Percentiles rank a stretch among this genome's conserved stretches.
Conservation (phyloP, 768 basidiomycete genomes). For the Tephrocybe rancida region DNA sequence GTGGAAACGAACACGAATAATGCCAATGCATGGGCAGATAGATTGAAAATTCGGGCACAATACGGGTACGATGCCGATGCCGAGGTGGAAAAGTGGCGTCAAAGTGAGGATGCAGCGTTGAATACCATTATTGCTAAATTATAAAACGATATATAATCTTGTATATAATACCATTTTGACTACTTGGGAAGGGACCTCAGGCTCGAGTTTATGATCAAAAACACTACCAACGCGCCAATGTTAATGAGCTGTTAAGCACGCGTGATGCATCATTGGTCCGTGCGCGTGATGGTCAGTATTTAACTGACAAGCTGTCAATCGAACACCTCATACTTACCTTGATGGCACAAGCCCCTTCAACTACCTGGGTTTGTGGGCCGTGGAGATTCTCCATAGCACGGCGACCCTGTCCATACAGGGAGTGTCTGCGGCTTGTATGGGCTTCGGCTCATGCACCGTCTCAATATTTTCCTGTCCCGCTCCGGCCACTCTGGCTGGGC, state of each 20-base stretch:
- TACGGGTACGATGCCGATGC: conserved; percentile 60
- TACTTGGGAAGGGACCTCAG: not conserved
- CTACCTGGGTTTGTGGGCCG: conserved; percentile 58
- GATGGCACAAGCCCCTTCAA: conserved; percentile 63
- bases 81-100: conserved; percentile 53
- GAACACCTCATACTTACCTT: conserved; percentile 60
- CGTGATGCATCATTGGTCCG: conserved; percentile 2
- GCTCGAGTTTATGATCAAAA: not conserved
- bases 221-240: not conserved
- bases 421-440: conserved; percentile 53
- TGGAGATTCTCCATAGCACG: conserved; percentile 67
- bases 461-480: conserved; percentile 65
- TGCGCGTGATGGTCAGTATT: not conserved
- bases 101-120: not conserved
- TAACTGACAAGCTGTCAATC: not conserved
- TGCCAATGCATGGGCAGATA: conserved; percentile 61
- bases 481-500: conserved; percentile 55
- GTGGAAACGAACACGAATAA: conserved; percentile 25
- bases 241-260: not conserved
- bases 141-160: not conserved
- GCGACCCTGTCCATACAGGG: conserved; percentile 72
- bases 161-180: not conserved
- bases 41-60: conserved; percentile 42
- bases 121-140: conserved; percentile 3
- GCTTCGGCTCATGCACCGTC: conserved; percentile 69